These are phyloP conservation scores for Pisolithus sp. DNA, from an alignment of 768 basidiomycete species.

Conservation along the genomic window DNA sequence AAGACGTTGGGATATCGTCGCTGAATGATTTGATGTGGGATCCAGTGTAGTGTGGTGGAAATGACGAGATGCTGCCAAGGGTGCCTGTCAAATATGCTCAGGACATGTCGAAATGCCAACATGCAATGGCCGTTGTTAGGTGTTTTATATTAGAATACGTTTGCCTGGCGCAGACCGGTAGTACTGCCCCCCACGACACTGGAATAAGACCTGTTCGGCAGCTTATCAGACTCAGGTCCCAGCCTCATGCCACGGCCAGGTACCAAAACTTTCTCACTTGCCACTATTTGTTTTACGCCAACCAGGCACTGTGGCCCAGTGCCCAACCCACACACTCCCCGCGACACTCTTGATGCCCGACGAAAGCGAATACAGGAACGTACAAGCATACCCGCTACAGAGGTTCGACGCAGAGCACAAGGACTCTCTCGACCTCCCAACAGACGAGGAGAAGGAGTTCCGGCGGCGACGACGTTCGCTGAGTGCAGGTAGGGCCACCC, in stretches of 20 bases:
- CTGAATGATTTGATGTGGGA: constrained; percentile 71
- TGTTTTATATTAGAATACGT: not conserved
- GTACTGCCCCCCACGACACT: no score
- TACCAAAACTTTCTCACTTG: constrained; percentile 12
- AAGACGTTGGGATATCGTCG: constrained; percentile 47
- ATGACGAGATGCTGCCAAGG: no score
- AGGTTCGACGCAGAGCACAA: constrained; percentile 5
- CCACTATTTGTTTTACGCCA: not conserved
- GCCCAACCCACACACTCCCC: constrained; percentile 3
- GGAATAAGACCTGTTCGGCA: no score
- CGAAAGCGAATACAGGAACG: constrained; percentile 6
- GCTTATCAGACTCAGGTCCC: no score
- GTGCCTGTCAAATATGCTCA: not conserved
- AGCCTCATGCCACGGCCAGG: not conserved
- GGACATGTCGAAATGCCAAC: not conserved
- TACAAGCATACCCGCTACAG: constrained; percentile 13
- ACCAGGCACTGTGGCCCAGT: not conserved
- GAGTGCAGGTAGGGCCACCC: constrained; percentile 14
- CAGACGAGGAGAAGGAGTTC: constrained; percentile 21
- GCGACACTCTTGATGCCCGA: constrained; percentile 13
- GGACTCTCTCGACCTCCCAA: constrained; percentile 7
- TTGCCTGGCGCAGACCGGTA: no score
- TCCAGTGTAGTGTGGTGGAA: constrained; percentile 29
- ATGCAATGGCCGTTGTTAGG: not conserved
- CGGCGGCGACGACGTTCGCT: constrained; percentile 11